Base-by-base conservation (phyloP, 495 filamentous ascomycete species). In the Podospora comata region DNA sequence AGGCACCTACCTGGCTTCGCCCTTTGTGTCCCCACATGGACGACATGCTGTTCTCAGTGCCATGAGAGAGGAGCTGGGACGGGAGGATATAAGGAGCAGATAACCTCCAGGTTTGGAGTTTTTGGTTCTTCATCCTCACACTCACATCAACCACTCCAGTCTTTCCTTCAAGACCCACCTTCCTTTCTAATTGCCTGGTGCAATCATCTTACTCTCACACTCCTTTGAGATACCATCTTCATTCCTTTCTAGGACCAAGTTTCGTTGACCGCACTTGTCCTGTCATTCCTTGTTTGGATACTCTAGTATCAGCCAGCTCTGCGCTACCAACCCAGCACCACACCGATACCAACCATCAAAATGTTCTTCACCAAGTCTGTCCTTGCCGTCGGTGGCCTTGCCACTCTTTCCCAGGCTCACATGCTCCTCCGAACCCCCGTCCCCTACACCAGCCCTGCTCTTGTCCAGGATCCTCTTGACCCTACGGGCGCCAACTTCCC, bases 391-490 rank as follows among this genome's bases (percentile, higher is more conserved):
- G 58, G 67, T 59, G 75, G 74, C 65, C 71, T 91, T 63, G 83
- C 84, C 56, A 77, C 84, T 62, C 75, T 88, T 18, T 74, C 83
- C 69, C 77, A 80, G 11, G 87, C 86, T 11, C 94, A 98, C 75
- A 89, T 96, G 83, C 79, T 85, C 30, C 89, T 97, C 87, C 79
- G 71, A 58, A 80, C 71, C 11, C 94, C 94, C 0, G 80, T 84
- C 44, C 93, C 93, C 1, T 96, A 85, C 69, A 81, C 87, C 54
- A 83, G 84, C 74, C 70, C 74, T 0, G 71, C 67, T 15, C 75
- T 77, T 23, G 68, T 73, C 63, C 77, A 80, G 67, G 62, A 70
- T n/a, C 93, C 95, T 18, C 81, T 96, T 0, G 72, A 81, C 28
- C 55, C 76, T 0, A 64, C 64, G 55, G 90, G 91, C 15, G 79